phyloP scores from a whole-genome alignment of 2,329 filamentous ascomycete species.

The Trichoderma pleuroti region DNA sequence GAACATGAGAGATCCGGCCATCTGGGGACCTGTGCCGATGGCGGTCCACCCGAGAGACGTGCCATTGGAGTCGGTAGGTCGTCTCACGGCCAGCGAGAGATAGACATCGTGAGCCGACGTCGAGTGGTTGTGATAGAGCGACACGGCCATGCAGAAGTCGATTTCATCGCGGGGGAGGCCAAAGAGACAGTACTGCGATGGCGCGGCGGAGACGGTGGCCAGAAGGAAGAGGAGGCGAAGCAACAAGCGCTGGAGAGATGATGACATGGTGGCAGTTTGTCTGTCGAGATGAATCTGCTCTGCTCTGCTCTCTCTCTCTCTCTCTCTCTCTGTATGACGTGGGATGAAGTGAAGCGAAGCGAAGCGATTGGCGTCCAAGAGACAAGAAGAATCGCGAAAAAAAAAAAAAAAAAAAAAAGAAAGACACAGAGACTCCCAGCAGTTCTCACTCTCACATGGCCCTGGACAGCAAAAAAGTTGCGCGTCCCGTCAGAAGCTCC shows the following conservation, averaged over 20 bases:
- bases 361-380: neutral
- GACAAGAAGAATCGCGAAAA: neutral
- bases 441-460: neutral
- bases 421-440: neutral
- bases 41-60: constrained; percentile 21
- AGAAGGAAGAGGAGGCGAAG: neutral
- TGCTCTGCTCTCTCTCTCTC: neutral
- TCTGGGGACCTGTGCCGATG: constrained; percentile 20
- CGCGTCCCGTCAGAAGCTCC: neutral
- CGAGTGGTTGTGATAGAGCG: constrained; percentile 22
- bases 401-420: neutral
- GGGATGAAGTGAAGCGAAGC: neutral
- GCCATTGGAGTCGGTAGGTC: neutral
- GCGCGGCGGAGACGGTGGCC: constrained; percentile 5
- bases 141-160: constrained; percentile 24
- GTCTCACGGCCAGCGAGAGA: constrained; percentile 19
- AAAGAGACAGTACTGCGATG: constrained; percentile 23
- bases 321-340: neutral
- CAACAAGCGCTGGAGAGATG: neutral
- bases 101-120: constrained; percentile 22
- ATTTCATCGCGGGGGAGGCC: constrained; percentile 15
- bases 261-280: neutral
- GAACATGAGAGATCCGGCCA: constrained; percentile 25
- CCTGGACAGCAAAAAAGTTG: neutral
- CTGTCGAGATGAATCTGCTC: neutral